Base-by-base conservation (phyloP, 768 basidiomycete genomes). In the Sporobolomyces roseus region DNA sequence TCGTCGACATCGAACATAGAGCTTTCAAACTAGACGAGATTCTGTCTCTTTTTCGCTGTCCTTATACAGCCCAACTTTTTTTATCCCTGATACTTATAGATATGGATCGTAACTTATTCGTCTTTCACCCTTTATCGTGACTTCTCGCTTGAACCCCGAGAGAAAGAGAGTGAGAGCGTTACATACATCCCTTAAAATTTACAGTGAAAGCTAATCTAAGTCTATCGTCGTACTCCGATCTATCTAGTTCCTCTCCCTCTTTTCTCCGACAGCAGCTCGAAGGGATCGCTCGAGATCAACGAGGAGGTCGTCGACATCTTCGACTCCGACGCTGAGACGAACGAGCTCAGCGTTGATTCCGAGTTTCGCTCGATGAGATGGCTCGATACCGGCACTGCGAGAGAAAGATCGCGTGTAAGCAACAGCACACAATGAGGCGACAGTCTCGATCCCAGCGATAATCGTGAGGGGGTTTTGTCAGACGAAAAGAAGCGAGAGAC, bases 241-340 rank as follows among this genome's bases (percentile, higher is more conserved):
- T 41, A 41, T 41, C 19, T 41, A 19, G 19, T 19, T 10, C 10
- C 41, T 19, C 41, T n/a, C n/a, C n/a, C n/a, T n/a, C n/a, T n/a
- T n/a, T n/a, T n/a, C n/a, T n/a, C n/a, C n/a, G n/a, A 61, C 25
- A 13, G 83, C 84, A 21, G 74, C 77, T 68, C 83, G 81, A 61
- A 92, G 78, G 16, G 88, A 90, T 74, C 84, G 82, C 74, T 84
- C 79, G 16, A 93, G 79, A 80, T 92, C 91, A 43, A 78, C 79
- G 14, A 93, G 79, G 53, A 97, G 76, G 80, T 98, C 94, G 27
- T 88, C 87, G 19, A 77, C 81, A 58, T 98, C 93, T 79, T 97
- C 94, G 17, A 94, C 84, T 3, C 93, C 93, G 1, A 93, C 89
- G 41, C 86, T 88, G 71, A 98, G 78, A 23, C 93, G 81, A 4